Evolutionary conservation across 495 filamentous ascomycete species (phyloP).

Genomic region (Xylaria curta): DNA sequence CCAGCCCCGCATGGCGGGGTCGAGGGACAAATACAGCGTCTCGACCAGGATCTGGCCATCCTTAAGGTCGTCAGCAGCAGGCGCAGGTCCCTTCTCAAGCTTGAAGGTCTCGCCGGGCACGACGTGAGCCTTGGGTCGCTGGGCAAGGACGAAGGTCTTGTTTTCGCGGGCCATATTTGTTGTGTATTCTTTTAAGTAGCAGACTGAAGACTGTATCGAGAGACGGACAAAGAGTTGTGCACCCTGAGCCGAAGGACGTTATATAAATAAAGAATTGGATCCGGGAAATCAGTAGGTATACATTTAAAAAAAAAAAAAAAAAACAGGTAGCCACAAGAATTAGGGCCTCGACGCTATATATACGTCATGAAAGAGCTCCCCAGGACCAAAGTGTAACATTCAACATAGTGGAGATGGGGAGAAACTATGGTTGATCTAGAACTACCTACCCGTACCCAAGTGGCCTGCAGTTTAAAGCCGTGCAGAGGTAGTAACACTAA

Average conservation of each 20-base stretch:
- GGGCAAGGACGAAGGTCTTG: constrained; percentile 55
- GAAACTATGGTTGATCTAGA: background rate
- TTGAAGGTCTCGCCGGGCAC: constrained; percentile 60
- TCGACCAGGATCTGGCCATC: constrained; percentile 70
- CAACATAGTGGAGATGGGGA: background rate
- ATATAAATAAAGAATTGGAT: background rate
- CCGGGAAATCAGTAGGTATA: background rate
- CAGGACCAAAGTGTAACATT: background rate
- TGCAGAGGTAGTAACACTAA: background rate
- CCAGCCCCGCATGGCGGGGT: constrained; percentile 85
- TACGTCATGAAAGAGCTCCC: constrained; percentile 4
- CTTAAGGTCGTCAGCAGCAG: constrained; percentile 53
- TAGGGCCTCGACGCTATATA: constrained; percentile 19
- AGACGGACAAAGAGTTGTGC: background rate
- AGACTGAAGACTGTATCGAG: no score
- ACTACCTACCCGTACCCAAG: background rate
- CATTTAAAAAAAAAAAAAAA: background rate
- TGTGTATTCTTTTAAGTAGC: background rate
- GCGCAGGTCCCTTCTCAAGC: constrained; percentile 53
- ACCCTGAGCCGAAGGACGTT: background rate
- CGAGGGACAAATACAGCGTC: constrained; percentile 73
- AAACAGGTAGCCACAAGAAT: background rate
- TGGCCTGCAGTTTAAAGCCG: background rate
- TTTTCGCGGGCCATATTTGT: constrained; percentile 48
- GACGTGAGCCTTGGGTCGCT: constrained; percentile 54